Conservation (phyloP, 73 alveolate species). For the Paramecium primaurelia region DNA sequence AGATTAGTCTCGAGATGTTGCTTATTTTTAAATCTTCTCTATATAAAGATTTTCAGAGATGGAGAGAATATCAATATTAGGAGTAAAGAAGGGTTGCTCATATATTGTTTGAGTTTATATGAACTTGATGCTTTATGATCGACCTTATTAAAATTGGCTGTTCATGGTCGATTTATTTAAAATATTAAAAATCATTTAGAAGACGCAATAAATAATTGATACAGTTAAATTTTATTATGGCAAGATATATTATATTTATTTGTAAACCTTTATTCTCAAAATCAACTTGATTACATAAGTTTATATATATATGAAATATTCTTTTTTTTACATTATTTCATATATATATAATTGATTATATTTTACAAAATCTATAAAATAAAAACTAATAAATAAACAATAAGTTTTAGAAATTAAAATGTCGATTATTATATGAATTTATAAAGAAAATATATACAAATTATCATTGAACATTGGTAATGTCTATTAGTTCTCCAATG, state of each 20-base stretch:
- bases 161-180: background rate
- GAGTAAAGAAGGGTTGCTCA: background rate
- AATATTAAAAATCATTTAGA: background rate
- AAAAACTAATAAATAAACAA: background rate
- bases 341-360: background rate
- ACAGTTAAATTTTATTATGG: background rate
- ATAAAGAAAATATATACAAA: background rate
- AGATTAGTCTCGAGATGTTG: background rate
- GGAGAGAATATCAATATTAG: slow-evolving; percentile 6
- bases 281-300: background rate
- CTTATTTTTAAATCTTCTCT: background rate
- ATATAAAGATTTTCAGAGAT: background rate
- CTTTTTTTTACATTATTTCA: background rate
- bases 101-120: background rate
- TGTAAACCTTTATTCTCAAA: background rate
- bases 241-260: background rate
- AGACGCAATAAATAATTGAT: background rate
- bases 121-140: background rate
- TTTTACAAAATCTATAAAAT: background rate
- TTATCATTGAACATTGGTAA: background rate
- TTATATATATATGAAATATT: background rate
- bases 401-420: background rate
- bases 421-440: background rate
- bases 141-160: background rate
- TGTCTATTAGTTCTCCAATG: background rate